phyloP scores from a whole-genome alignment of 768 basidiomycete species.

The Suillus bovinus region DNA sequence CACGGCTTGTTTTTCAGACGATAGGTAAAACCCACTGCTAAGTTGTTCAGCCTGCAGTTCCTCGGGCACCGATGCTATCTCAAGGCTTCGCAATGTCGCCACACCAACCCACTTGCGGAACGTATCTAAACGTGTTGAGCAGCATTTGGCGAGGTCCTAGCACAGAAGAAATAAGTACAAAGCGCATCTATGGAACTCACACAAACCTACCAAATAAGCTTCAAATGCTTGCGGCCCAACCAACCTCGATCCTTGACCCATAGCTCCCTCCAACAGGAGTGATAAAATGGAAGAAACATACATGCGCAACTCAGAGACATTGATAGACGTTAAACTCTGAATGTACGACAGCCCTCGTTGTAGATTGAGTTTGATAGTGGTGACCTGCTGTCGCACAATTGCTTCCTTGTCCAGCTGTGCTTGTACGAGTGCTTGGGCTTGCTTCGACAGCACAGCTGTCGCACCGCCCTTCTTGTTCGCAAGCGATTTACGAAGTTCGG shows the following conservation, averaged over 20 bases:
- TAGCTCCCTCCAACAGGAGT: conserved; percentile 65
- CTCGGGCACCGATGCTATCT: conserved; percentile 66
- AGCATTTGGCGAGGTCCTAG: conserved; percentile 67
- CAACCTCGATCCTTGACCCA: conserved; percentile 60
- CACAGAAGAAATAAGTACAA: not conserved
- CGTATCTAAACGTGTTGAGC: conserved; percentile 71
- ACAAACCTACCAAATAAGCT: conserved; percentile 71
- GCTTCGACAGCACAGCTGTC: conserved; percentile 66
- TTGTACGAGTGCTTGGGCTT: conserved; percentile 80
- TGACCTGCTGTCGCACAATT: conserved; percentile 61
- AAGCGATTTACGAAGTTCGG: conserved; percentile 83
- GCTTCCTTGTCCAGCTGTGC: conserved; percentile 84
- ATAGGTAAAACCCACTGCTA: conserved; percentile 26
- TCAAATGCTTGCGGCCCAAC: conserved; percentile 64
- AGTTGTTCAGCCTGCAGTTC: conserved; percentile 73
- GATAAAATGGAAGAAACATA: conserved; percentile 60
- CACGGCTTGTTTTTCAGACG: not conserved
- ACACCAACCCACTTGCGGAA: conserved; percentile 77
- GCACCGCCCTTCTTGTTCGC: conserved; percentile 73
- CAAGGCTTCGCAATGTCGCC: conserved; percentile 76
- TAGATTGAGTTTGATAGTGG: conserved; percentile 51
- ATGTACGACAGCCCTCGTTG: conserved; percentile 72
- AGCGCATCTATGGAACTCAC: not conserved
- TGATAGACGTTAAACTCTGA: conserved; percentile 55
- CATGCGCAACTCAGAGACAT: conserved; percentile 50